Evolutionary conservation across 1,284 basidiomycete species (phyloP).

Genomic region (Cutaneotrichosporon sp.): DNA sequence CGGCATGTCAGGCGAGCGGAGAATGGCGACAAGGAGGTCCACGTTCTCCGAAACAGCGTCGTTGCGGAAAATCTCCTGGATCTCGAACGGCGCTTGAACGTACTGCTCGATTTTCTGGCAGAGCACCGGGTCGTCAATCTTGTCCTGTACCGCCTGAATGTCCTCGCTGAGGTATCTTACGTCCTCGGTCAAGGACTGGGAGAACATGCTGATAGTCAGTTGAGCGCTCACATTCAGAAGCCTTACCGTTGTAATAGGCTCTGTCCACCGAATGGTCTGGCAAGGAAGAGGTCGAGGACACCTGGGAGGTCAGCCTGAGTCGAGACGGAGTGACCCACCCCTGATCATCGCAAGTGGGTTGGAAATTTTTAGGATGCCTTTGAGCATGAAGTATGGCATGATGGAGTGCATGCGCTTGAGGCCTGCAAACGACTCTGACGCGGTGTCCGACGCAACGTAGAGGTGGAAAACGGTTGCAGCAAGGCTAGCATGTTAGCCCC

Average conservation of each 20-base stretch:
- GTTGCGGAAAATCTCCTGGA: slow-evolving; percentile 72
- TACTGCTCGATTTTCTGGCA: slow-evolving; percentile 84
- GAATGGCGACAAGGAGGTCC: slow-evolving; percentile 74
- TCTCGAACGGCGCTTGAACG: slow-evolving; percentile 78
- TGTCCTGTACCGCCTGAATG: slow-evolving; percentile 76
- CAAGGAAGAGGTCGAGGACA: slow-evolving; percentile 92
- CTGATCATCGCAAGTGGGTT: slow-evolving; percentile 97
- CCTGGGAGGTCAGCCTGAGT: slow-evolving; percentile 37
- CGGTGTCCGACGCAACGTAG: slow-evolving; percentile 86
- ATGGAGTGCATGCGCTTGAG: slow-evolving; percentile 91
- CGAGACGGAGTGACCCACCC: slow-evolving; percentile 31
- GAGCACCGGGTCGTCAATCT: slow-evolving; percentile 79
- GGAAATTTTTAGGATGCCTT: slow-evolving; percentile 83
- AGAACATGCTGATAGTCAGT: slow-evolving; percentile 73
- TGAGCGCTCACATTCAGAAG: neutral
- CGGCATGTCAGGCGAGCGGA: slow-evolving; percentile 75
- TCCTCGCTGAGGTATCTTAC: slow-evolving; percentile 77
- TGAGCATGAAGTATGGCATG: slow-evolving; percentile 97
- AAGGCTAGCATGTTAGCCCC: slow-evolving; percentile 54
- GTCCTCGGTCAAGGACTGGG: slow-evolving; percentile 83
- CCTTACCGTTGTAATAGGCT: slow-evolving; percentile 66
- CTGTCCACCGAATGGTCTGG: slow-evolving; percentile 89
- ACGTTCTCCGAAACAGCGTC: slow-evolving; percentile 76
- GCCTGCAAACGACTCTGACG: slow-evolving; percentile 79
- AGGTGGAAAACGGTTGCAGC: slow-evolving; percentile 95